These are phyloP conservation scores for Colletotrichum echinochloae DNA, from an alignment of 2,329 filamentous ascomycete genomes.

Conservation along the genomic window DNA sequence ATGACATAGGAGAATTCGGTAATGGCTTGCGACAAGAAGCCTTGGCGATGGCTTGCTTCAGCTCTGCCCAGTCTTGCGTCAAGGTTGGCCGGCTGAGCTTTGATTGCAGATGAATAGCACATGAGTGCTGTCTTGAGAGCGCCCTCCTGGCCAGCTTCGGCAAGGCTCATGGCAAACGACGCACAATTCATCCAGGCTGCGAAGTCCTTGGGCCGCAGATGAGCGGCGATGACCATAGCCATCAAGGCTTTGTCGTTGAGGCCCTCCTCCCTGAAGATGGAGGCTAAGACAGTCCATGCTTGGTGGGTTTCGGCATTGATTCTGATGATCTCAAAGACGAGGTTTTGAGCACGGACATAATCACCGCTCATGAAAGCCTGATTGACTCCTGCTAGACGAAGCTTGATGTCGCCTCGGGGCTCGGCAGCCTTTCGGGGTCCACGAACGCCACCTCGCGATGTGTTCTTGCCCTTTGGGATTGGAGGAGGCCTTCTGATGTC, in stretches of 20 bases:
- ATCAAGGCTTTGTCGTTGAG: conserved; percentile 68
- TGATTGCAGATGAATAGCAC: conserved; percentile 70
- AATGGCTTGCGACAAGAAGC: conserved; percentile 65
- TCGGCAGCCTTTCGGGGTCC: conserved; percentile 73
- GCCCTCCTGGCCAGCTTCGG: conserved; percentile 59
- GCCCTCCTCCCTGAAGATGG: conserved; percentile 71
- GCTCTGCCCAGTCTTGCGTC: conserved; percentile 71
- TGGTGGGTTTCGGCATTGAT: conserved; percentile 76
- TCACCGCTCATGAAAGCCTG: conserved; percentile 73
- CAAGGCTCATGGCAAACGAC: conserved; percentile 65
- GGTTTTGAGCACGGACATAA: conserved; percentile 69
- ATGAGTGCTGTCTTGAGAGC: conserved; percentile 67
- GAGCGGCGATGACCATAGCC: conserved; percentile 71
- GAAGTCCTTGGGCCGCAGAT: conserved; percentile 71
- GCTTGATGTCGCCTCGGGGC: conserved; percentile 78
- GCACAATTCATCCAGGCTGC: conserved; percentile 70
- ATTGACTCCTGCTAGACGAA: conserved; percentile 74
- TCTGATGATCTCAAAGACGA: conserved; percentile 72
- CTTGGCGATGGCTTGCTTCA: conserved; percentile 66
- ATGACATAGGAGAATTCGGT: conserved; percentile 68
- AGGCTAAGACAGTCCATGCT: conserved; percentile 72
- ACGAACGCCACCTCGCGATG: conserved; percentile 46
- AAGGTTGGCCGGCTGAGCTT: conserved; percentile 67
- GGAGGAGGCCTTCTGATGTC: conserved; percentile 40
- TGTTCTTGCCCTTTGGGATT: conserved; percentile 42